A percentile compares a stretch with the other conserved stretches of the same genome.
Evolutionary conservation across 1,139 yeast genomes (phyloP).

Genomic region (Saccharomyces hybrid): DNA sequence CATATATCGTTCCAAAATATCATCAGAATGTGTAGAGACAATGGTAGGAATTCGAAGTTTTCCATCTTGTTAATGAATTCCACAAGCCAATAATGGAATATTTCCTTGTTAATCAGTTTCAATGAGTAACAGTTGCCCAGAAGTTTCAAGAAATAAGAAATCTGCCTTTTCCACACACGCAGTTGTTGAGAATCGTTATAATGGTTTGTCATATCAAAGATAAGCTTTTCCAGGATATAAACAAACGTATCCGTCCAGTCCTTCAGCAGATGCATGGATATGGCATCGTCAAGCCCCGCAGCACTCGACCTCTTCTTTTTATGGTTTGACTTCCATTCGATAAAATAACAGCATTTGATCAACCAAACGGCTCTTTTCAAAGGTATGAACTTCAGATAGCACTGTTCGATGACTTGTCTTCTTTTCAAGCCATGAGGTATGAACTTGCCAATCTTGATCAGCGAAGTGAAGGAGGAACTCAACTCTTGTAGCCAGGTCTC

Average conservation of each 20-base stretch:
- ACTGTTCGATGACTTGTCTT: slow-evolving; percentile 60
- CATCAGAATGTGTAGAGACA: slow-evolving; percentile 50
- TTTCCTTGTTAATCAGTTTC: slow-evolving; percentile 52
- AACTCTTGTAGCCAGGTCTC: slow-evolving; percentile 81
- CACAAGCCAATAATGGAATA: slow-evolving; percentile 57
- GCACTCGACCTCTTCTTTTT: slow-evolving; percentile 12
- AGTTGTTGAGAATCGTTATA: slow-evolving; percentile 24
- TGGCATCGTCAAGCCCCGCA: slow-evolving; percentile 17
- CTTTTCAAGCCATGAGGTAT: slow-evolving; percentile 90
- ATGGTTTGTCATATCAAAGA: slow-evolving; percentile 27
- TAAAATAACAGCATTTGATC: slow-evolving; percentile 75
- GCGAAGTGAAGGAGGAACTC: slow-evolving; percentile 57
- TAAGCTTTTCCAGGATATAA: slow-evolving; percentile 23
- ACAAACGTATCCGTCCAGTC: slow-evolving; percentile 65
- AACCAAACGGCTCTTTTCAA: slow-evolving; percentile 80
- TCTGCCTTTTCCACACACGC: slow-evolving; percentile 42
- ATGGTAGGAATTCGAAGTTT: slow-evolving; percentile 39
- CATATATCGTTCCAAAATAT: slow-evolving; percentile 64
- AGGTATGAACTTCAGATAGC: slow-evolving; percentile 61
- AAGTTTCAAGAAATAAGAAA: slow-evolving; percentile 53
- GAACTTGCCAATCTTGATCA: slow-evolving; percentile 60
- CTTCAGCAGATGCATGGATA: slow-evolving; percentile 62
- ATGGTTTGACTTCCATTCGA: slow-evolving; percentile 63
- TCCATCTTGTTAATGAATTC: slow-evolving; percentile 46
- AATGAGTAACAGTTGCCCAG: slow-evolving; percentile 61